phyloP scores from a whole-genome alignment of 2,329 filamentous ascomycete species.

The Lasiodiplodia hormozganensis region DNA sequence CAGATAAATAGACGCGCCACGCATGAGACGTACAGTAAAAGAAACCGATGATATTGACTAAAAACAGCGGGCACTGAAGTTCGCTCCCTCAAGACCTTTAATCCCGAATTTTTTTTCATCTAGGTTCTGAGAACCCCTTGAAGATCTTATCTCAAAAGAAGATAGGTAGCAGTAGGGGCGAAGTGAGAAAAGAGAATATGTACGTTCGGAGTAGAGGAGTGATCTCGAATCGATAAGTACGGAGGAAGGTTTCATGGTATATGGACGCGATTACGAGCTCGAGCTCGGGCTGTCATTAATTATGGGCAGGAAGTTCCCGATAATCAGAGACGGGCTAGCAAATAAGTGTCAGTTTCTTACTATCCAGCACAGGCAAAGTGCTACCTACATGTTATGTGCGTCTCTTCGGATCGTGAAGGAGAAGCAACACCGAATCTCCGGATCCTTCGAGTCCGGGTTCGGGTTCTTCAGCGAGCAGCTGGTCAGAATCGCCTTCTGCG shows the following conservation, averaged over 20 bases:
- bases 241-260: background rate
- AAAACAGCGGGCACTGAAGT: background rate
- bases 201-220: conserved; percentile 11
- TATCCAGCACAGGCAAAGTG: background rate
- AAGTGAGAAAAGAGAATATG: background rate
- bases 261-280: conserved; percentile 10
- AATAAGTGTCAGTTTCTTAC: conserved; percentile 41
- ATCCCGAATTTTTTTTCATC: background rate
- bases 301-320: conserved; percentile 95
- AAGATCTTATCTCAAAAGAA: background rate
- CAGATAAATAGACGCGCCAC: background rate
- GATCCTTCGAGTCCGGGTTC: conserved; percentile 65
- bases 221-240: background rate
- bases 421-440: conserved; percentile 91
- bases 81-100: background rate
- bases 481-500: conserved; percentile 93
- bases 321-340: conserved; percentile 82
- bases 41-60: background rate
- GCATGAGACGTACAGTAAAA: background rate
- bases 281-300: conserved; percentile 48
- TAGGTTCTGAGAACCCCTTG: background rate
- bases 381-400: conserved; percentile 89
- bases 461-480: conserved; percentile 88
- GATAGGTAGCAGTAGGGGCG: background rate
- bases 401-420: conserved; percentile 96